phyloP scores from a whole-genome alignment of 129 eudicot species.

The Flaveria sonorensis region DNA sequence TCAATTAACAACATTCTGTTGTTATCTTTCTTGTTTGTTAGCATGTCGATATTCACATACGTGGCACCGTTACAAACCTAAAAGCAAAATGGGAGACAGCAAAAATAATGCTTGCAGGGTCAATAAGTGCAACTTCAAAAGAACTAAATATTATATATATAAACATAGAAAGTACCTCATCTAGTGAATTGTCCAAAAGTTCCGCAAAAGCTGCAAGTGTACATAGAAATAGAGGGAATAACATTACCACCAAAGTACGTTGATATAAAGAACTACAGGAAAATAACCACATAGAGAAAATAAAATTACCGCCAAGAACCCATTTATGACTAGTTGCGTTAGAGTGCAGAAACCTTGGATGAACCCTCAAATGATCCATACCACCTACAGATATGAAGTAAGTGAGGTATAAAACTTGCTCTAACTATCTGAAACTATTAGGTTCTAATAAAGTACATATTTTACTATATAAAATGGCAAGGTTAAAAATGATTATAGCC shows the following conservation, averaged over 20 bases:
- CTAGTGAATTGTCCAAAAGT: conserved; percentile 89
- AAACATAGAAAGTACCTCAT: conserved; percentile 59
- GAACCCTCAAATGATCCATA: conserved; percentile 96
- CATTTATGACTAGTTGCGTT: conserved; percentile 99
- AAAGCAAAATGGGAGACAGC: background rate
- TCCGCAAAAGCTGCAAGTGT: conserved; percentile 91
- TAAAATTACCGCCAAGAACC: conserved; percentile 94
- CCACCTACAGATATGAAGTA: conserved; percentile 60
- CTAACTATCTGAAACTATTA: background rate
- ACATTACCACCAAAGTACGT: background rate
- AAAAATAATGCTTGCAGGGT: conserved; percentile 13
- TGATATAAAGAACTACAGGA: conserved; percentile 10
- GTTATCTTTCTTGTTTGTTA: conserved; percentile 68
- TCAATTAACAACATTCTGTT: conserved; percentile 86
- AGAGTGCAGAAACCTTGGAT: conserved; percentile 92
- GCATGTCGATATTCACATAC: conserved; percentile 80
- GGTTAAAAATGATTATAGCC: background rate
- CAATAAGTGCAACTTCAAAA: background rate
- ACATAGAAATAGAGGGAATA: background rate
- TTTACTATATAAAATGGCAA: background rate
- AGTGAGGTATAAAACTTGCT: conserved; percentile 1
- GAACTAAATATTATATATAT: background rate
- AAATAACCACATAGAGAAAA: conserved; percentile 4
- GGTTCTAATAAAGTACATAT: background rate
- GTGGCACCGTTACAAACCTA: conserved; percentile 91